These are phyloP conservation scores for Penicillium italicum DNA, from an alignment of 2,329 filamentous ascomycete species.

Conservation along the genomic window DNA sequence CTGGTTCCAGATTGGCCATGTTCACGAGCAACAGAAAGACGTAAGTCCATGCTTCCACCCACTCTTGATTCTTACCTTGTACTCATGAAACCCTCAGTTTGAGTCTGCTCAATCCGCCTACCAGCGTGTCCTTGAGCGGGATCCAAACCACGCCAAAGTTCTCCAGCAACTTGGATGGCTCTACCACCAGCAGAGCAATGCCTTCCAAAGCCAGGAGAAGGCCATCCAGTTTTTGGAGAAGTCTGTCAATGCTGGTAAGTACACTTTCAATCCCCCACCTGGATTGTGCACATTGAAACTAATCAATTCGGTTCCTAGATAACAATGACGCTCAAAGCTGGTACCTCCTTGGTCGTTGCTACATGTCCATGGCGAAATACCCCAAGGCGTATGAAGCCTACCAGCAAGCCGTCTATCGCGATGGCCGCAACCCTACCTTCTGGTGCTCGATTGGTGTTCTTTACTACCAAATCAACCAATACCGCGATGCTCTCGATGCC, in stretches of 20 bases:
- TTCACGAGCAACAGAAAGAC: constrained; percentile 98
- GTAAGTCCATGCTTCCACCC: constrained; percentile 53
- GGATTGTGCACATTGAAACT: neutral
- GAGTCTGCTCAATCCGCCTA: constrained; percentile 91
- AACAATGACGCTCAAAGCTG: constrained; percentile 95
- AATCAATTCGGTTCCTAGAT: constrained; percentile 52
- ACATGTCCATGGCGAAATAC: constrained; percentile 99
- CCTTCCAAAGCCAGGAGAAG: constrained; percentile 87
- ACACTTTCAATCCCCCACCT: no score
- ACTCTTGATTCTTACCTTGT: constrained; percentile 12
- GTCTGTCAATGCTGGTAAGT: constrained; percentile 82
- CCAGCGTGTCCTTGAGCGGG: constrained; percentile 84
- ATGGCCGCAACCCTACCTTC: constrained; percentile 96
- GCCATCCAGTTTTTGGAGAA: constrained; percentile 97
- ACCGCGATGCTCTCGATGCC: constrained; percentile 93
- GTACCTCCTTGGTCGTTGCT: constrained; percentile 95
- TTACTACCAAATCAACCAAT: constrained; percentile 99
- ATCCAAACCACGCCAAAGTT: constrained; percentile 96
- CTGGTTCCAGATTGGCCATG: constrained; percentile 99
- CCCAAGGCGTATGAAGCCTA: constrained; percentile 98
- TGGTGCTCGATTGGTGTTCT: constrained; percentile 99
- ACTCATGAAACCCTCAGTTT: constrained; percentile 60
- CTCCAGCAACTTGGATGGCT: constrained; percentile 97
- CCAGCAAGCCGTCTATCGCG: constrained; percentile 96
- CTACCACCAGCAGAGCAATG: constrained; percentile 91